Evolutionary conservation across 345 rosid genomes (phyloP), one percentile per base, ranked within the genome.

Genomic region (Excoecaria cochinchinensis): DNA sequence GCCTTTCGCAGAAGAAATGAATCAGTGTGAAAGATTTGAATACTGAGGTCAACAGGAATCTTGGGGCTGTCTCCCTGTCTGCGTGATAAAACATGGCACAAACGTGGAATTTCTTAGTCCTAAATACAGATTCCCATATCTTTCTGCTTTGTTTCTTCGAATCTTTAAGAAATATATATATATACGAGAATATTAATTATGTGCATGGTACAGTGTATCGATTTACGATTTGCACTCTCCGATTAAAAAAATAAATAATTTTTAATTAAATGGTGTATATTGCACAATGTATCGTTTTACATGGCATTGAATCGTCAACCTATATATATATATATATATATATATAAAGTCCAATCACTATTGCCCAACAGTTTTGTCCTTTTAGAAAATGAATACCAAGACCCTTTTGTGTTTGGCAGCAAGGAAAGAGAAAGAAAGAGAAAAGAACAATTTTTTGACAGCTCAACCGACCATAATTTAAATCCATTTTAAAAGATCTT

Each of bases 41-140:
- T 48, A 67, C 22, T 0, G 53, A 59, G 62, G 81, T 76, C 73
- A 79, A 77, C 59, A 24, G 6, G 15, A 69, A 72, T 72, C 77
- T 58, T 77, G 69, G 57, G 69, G 66, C 65, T 74, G 81, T 82
- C 66, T 67, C 44, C 66, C 22, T 81, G 60, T 72, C 71, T 66
- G 65, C 47, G 50, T 31, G 1, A 31, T 0, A 16, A 65, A 57
- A 42, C n/a, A 31, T 44, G 9, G 75, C 69, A 73, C 16, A 36
- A 52, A 12, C 25, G 51, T 73, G 68, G 58, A 64, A 60, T 15
- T 40, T 48, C 56, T 48, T 67, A 76, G 72, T 4, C 51, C 12
- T 44, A n/a, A 15, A 8, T n/a, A 8, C 9, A 8, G 11, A 36
- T 58, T 24, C 39, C 51, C 67, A 21, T 25, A 73, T 48, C 46